Percentiles rank a stretch among this genome's conserved stretches.
phyloP scores from a whole-genome alignment of 306 rosid genomes.

The Citrullus amarus region DNA sequence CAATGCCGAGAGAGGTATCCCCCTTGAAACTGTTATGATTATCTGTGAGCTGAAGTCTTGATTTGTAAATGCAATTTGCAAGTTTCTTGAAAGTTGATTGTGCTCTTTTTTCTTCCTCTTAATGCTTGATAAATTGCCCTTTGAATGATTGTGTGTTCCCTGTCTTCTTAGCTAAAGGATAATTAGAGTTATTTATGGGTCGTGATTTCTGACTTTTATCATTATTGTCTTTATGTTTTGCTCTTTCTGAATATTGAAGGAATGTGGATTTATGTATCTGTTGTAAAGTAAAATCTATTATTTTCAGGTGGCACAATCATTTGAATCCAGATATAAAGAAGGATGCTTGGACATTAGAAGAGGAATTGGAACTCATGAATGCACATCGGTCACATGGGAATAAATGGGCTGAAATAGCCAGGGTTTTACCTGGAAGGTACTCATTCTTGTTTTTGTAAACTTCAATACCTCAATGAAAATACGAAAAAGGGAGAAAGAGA shows the following conservation, averaged over 20 bases:
- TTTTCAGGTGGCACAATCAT: conserved; percentile 96
- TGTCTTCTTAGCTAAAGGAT: background rate
- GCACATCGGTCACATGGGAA: conserved; percentile 81
- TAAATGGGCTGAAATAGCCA: conserved; percentile 98
- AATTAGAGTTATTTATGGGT: background rate
- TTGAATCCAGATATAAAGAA: conserved; percentile 88
- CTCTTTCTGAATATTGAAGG: background rate
- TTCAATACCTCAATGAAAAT: background rate
- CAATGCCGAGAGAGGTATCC: conserved; percentile 92
- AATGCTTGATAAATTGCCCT: background rate
- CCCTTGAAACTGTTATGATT: background rate
- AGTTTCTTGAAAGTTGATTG: background rate
- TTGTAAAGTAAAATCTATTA: conserved; percentile 1
- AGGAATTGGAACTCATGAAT: conserved; percentile 78
- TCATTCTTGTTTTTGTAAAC: conserved; percentile 11
- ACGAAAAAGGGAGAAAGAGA: background rate
- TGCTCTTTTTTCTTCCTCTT: background rate
- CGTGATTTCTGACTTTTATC: background rate
- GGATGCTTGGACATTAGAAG: conserved; percentile 89
- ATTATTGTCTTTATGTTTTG: background rate
- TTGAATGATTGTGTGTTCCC: background rate
- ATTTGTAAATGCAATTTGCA: background rate
- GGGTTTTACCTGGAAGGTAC: conserved; percentile 88
- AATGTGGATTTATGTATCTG: background rate
- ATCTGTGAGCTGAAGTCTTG: background rate